phyloP scores from a whole-genome alignment of 495 filamentous ascomycete genomes.

The Aspergillus panamensis region DNA sequence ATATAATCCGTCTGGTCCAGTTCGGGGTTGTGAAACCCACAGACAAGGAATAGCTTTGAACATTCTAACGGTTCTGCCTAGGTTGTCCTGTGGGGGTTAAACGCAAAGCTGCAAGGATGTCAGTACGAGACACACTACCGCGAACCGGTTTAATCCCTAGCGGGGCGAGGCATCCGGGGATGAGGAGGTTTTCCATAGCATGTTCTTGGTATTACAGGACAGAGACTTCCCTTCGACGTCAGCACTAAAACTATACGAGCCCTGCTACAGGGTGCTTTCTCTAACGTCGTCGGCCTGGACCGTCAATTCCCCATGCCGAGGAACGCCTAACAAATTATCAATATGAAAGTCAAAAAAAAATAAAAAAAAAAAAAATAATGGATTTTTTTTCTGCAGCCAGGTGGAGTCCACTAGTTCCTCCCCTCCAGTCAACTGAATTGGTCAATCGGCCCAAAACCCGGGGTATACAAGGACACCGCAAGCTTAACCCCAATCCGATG shows the following conservation, averaged over 20 bases:
- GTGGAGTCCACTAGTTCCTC: neutral
- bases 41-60: neutral
- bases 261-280: neutral
- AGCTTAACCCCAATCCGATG: neutral
- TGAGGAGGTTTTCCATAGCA: neutral
- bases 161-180: neutral
- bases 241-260: neutral
- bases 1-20: neutral
- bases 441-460: neutral
- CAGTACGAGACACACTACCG: neutral
- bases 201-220: neutral
- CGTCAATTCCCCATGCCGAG: neutral
- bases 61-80: neutral
- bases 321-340: neutral
- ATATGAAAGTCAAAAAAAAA: neutral
- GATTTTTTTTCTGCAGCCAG: neutral
- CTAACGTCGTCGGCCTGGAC: neutral
- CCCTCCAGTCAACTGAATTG: neutral
- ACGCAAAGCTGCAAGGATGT: neutral
- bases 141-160: neutral
- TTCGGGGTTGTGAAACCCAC: neutral
- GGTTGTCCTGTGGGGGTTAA: neutral
- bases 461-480: neutral
- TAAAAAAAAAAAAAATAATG: neutral
- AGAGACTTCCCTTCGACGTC: neutral